Evolutionary conservation across 106 monocot species (phyloP), one percentile per base, ranked within the genome.

Genomic region (Phalaenopsis equestris): DNA sequence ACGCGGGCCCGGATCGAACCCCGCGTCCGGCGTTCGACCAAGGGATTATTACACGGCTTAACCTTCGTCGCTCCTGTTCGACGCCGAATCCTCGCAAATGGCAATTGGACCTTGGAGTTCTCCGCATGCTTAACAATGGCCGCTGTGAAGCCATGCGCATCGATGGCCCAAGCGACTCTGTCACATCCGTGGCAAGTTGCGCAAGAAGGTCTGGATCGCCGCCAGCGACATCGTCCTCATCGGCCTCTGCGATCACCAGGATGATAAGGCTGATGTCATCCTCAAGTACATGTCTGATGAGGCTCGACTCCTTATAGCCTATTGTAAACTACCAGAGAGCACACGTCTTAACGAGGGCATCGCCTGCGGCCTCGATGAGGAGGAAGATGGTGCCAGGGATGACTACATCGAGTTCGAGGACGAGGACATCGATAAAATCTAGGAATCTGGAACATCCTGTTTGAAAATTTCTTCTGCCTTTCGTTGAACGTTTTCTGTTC

Each of bases 371-470:
- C 49, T 77, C 21, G 82, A 82, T 23, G 82, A 82, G 82, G 82
- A 81, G 75, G 81, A 82, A 19, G 82, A 82, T 5, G 82, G 82
- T 23, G 82, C 68, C 37, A 78, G 77, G 24, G 82, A 82, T 46
- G 82, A 82, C 55, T 82, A 78, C 70, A 82, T 82, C 72, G 82
- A 82, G 78, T 82, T 82, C 42, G 82, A 82, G 78, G 82, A 82
- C 55, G 82, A 82, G 55, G 82, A 82, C 55, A 82, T 82, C 77
- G 82, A 82, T 24, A 82, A 82, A 70, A 82, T 83, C 83, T 83
- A 76, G 23, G 43, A 39, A 0, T 43, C 18, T 12, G 5, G 18
- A 74, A 43, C 2, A 43, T 39, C 12, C 36, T 37, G 70, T 70
- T 70, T 38, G 70, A 15, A 70, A 39, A 39, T 70, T 38, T 7